A percentile compares a stretch with the other conserved stretches of the same genome.
These are phyloP conservation scores for Globisporangium barbulae DNA, from an alignment of 352 stramenopile genomes.

Conservation along the genomic window DNA sequence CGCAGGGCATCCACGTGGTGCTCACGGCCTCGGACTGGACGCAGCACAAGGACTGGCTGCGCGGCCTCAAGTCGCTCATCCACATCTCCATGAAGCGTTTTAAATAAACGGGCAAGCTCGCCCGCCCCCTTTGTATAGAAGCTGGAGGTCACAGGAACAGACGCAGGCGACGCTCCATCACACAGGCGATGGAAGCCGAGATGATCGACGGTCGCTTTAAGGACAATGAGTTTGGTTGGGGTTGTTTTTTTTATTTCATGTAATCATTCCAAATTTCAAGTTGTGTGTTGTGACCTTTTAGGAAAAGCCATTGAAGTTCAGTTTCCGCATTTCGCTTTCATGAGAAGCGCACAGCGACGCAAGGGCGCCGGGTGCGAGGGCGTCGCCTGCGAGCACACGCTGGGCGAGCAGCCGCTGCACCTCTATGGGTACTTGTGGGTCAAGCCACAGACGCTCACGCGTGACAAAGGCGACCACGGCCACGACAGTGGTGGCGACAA, in stretches of 20 bases:
- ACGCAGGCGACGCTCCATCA: neutral
- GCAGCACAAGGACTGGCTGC: slow-evolving; percentile 98
- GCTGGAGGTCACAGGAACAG: neutral
- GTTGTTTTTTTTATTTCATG: neutral
- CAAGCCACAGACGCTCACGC: slow-evolving; percentile 26
- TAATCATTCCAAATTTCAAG: no score
- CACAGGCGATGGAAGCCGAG: neutral
- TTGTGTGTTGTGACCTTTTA: no score
- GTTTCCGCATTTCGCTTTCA: neutral
- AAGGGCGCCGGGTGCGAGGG: slow-evolving; percentile 53
- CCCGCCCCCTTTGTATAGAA: neutral
- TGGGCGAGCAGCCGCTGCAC: slow-evolving; percentile 59
- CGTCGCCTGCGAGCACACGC: slow-evolving; percentile 60
- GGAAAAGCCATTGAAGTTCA: neutral
- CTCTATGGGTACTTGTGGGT: slow-evolving; percentile 60
- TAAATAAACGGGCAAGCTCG: slow-evolving; percentile 48
- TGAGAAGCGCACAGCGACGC: slow-evolving; percentile 16
- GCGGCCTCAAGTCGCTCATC: slow-evolving; percentile 95
- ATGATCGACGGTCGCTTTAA: neutral
- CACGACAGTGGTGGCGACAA: neutral
- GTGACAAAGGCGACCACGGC: neutral
- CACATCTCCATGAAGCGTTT: slow-evolving; percentile 92
- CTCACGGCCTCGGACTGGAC: slow-evolving; percentile 94
- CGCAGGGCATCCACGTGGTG: slow-evolving; percentile 85
- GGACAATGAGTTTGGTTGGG: neutral